Evolutionary conservation across 2,329 filamentous ascomycete genomes (phyloP).

Genomic region (Aspergillus awamori): DNA sequence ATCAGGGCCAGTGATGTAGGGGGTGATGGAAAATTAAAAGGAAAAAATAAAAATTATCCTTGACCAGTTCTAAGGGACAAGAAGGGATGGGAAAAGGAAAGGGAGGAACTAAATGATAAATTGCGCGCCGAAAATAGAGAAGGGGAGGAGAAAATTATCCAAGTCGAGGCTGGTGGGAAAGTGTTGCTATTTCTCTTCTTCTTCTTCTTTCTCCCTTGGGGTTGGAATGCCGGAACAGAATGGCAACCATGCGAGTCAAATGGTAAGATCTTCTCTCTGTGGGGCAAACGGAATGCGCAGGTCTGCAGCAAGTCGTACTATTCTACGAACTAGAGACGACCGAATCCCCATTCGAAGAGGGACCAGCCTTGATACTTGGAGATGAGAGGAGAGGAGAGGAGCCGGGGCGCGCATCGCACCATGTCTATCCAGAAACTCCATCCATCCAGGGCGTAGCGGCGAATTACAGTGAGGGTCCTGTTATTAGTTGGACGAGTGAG

Average conservation of each 20-base stretch:
- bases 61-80: too few species aligned
- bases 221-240: constrained; percentile 12
- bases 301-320: background rate
- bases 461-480: background rate
- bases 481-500: background rate
- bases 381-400: too few species aligned
- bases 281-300: constrained; percentile 6
- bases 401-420: background rate
- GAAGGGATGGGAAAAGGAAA: background rate
- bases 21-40: too few species aligned
- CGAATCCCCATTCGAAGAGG: too few species aligned
- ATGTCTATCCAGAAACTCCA: background rate
- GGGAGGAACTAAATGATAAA: background rate
- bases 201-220: constrained; percentile 6
- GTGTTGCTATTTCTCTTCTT: background rate
- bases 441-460: background rate
- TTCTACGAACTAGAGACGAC: too few species aligned
- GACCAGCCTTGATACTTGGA: too few species aligned
- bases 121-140: too few species aligned
- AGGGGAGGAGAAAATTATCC: background rate
- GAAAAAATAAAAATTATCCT: too few species aligned
- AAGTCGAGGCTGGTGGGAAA: constrained; percentile 2
- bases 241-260: constrained; percentile 17
- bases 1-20: background rate
- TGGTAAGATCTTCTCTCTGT: constrained; percentile 13